Base-by-base conservation (phyloP, 139 green algal genomes). In the Picochlorum costavermella region DNA sequence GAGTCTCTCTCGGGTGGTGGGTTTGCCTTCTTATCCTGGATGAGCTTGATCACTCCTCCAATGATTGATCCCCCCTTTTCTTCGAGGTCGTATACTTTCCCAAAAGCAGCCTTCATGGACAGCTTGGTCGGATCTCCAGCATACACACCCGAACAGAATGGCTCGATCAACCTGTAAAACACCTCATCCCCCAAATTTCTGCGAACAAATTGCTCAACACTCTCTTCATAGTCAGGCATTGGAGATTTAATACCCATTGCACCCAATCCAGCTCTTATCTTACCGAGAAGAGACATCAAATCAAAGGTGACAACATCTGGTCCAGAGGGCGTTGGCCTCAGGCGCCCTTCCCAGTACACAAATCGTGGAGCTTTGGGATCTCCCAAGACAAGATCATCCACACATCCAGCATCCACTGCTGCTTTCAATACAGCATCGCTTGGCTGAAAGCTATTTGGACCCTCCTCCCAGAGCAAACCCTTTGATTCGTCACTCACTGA, bases 101-200 rank as follows among this genome's bases (percentile, higher is more conserved):
- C 81, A 69, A 98, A 97, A 1, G 94, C 94, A 5, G 94, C 94
- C 83, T 95, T 90, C 85, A 97, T 96, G 69, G 81, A 92, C 37
- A 99, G 88, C 78, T 96, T 97, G 23, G 86, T 68, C 6, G 93
- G 92, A 75, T 98, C 80, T 23, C 94, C 94, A 13, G 94, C 92
- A 68, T 99, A 99, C 66, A 99, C 94, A 31, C 94, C 94, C 9
- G 84, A 95, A 88, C 94, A 98, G 81, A 97, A 98, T 56, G 94
- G 92, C 79, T 99, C 94, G 43, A 99, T 97, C 14, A 97, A 81
- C 45, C 91, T 78, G 67, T 93, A 79, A 74, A 96, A 98, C 61
- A 95, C 91, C 83, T 99, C 93, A 3, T 77, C 82, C 16, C 94
- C 94, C 53, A 99, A 82, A 77, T 98, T 98, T 69, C 94, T 78